A percentile compares a stretch with the other conserved stretches of the same genome.
Conservation (phyloP, 1,284 basidiomycete genomes). For the Leccinum insolens region DNA sequence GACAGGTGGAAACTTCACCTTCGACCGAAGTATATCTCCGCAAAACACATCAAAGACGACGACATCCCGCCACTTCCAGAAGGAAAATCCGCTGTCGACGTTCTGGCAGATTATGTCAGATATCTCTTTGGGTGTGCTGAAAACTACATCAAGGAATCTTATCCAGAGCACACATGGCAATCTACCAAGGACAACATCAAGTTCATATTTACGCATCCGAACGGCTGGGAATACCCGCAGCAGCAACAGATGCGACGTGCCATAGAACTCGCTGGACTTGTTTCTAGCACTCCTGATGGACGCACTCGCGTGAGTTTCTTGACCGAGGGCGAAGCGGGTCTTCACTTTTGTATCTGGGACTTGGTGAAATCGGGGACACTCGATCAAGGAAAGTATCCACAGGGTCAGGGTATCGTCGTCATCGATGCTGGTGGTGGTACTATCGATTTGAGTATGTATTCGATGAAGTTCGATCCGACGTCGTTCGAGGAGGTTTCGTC, state of each 20-base stretch:
- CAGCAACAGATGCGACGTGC: conserved; percentile 40
- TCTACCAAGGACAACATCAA: conserved; percentile 24
- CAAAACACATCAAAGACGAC: conserved; percentile 22
- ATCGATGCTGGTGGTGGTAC: neutral
- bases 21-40: conserved; percentile 37
- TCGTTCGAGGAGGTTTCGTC: neutral
- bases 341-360: conserved; percentile 46
- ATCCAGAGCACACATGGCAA: conserved; percentile 30
- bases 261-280: conserved; percentile 34
- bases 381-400: conserved; percentile 4
- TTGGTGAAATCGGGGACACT: conserved; percentile 33
- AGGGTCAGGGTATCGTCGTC: conserved; percentile 46
- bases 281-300: conserved; percentile 18
- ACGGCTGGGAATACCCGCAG: conserved; percentile 32
- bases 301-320: conserved; percentile 41
- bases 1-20: conserved; percentile 57
- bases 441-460: neutral
- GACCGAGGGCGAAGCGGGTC: conserved; percentile 51
- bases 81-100: conserved; percentile 43
- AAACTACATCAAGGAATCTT: conserved; percentile 48
- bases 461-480: conserved; percentile 25
- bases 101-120: conserved; percentile 52
- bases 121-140: conserved; percentile 50
- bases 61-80: conserved; percentile 46
- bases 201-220: conserved; percentile 33